A percentile compares a stretch with the other conserved stretches of the same genome.
Conservation (phyloP, 2,329 filamentous ascomycete species). For the Cladosporium sp. region DNA sequence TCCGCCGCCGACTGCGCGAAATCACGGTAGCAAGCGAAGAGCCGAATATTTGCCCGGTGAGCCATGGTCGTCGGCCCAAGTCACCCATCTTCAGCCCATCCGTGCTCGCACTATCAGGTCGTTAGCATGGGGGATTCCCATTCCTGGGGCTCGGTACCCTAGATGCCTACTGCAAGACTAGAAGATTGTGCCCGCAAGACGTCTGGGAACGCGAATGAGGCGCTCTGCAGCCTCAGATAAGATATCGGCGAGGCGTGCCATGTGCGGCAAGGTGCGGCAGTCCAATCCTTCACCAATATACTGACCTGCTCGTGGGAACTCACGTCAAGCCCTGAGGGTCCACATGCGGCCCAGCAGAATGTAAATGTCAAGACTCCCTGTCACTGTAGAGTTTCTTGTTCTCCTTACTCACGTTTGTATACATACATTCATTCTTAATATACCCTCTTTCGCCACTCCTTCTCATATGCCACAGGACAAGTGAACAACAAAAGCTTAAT, state of each 20-base stretch:
- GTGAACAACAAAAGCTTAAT: not conserved
- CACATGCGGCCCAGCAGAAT: too few relatives aligned
- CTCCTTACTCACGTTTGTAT: not conserved
- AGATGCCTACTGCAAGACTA: not conserved
- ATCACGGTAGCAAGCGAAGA: not conserved
- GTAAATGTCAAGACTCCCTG: not conserved
- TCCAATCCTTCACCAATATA: not conserved
- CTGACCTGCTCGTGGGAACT: not conserved
- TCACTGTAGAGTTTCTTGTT: not conserved
- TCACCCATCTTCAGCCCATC: not conserved
- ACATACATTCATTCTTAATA: not conserved
- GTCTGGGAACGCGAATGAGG: not conserved
- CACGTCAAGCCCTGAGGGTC: not conserved
- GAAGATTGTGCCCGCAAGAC: not conserved
- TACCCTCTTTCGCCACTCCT: not conserved
- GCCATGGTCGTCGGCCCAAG: not conserved
- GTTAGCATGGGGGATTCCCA: not conserved
- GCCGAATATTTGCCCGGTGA: not conserved
- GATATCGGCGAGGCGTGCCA: not conserved
- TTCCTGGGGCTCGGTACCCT: not conserved
- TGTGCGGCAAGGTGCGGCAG: not conserved
- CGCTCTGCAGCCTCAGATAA: not conserved
- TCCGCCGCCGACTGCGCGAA: too few relatives aligned
- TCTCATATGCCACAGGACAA: not conserved
- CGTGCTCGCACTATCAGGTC: not conserved